phyloP scores from a whole-genome alignment of 163 green algal genomes.

The Scenedesmus sp. region DNA sequence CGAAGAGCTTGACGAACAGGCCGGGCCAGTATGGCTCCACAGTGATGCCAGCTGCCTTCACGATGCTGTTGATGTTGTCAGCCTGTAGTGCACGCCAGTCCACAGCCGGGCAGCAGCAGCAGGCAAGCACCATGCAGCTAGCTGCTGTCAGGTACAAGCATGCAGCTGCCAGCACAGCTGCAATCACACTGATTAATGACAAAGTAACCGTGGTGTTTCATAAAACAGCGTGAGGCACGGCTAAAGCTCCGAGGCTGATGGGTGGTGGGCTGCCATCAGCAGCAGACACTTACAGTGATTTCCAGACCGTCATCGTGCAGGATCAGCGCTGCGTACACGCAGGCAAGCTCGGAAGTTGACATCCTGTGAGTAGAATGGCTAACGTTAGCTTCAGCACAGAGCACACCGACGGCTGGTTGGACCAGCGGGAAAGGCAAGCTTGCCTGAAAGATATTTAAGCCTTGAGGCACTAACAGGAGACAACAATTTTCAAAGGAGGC shows the following conservation, averaged over 20 bases:
- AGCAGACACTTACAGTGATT: slow-evolving; percentile 77
- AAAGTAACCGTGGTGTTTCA: background rate
- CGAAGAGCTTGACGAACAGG: slow-evolving; percentile 98
- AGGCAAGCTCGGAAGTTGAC: slow-evolving; percentile 83
- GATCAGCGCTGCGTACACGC: slow-evolving; percentile 95
- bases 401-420: background rate
- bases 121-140: background rate
- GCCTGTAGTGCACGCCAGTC: slow-evolving; percentile 64
- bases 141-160: background rate
- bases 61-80: slow-evolving; percentile 96
- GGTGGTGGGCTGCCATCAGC: slow-evolving; percentile 2
- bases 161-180: background rate
- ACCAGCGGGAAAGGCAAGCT: slow-evolving; percentile 8
- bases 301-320: slow-evolving; percentile 97
- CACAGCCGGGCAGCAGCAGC: background rate
- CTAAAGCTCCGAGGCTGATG: background rate
- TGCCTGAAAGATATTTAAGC: slow-evolving; percentile 72
- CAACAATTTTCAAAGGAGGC: slow-evolving; percentile 32
- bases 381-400: background rate
- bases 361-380: slow-evolving; percentile 60
- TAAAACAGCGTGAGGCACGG: background rate
- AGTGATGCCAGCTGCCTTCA: slow-evolving; percentile 90
- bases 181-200: background rate
- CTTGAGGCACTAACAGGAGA: slow-evolving; percentile 64
- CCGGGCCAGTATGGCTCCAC: slow-evolving; percentile 97